Evolutionary conservation across 345 rosid species (phyloP), one percentile per base, ranked within the genome.

Genomic region (Sapria himalayana): DNA sequence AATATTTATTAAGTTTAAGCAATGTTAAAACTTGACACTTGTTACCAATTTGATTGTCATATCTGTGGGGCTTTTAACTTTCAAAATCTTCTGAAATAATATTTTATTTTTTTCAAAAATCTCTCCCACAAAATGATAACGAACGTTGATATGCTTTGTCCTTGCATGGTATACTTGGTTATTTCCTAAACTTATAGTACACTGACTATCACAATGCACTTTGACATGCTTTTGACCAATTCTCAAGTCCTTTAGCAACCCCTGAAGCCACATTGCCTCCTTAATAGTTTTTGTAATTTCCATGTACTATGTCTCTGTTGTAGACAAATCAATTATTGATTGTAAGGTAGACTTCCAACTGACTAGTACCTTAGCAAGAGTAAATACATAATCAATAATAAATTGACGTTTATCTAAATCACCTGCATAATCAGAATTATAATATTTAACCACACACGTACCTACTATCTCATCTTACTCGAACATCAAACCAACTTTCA

Each of bases 111-210:
- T 7, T 33, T 33, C 11, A 5, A 33, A 3, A 33, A 33, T 33
- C 37, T 33, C 37, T 33, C 37, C 6, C 8, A 33, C 37, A 12
- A 33, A 33, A 33, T 33, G 37, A 33, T 33, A 5, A 7, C 37
- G 37, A 33, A 33, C 37, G 15, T 33, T 11, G 3, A 33, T 33
- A 33, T 33, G 7, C 11, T 33, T 33, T 33, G 37, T 33, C 11
- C 37, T 4, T 33, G 37, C 9, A 33, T 33, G 37, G 37, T 33
- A 33, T 4, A 33, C 37, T 33, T 7, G 11, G n/a, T n/a, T n/a
- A n/a, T n/a, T n/a, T n/a, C n/a, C n/a, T n/a, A n/a, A n/a, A n/a
- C n/a, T n/a, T n/a, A 12, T 33, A 4, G 4, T 33, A 3, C 11
- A 5, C 8, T 33, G 11, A 33, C 4, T 33, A 12, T 4, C 4